Conservation (phyloP, 805 yeast genomes). For the Candida vaughaniae region DNA sequence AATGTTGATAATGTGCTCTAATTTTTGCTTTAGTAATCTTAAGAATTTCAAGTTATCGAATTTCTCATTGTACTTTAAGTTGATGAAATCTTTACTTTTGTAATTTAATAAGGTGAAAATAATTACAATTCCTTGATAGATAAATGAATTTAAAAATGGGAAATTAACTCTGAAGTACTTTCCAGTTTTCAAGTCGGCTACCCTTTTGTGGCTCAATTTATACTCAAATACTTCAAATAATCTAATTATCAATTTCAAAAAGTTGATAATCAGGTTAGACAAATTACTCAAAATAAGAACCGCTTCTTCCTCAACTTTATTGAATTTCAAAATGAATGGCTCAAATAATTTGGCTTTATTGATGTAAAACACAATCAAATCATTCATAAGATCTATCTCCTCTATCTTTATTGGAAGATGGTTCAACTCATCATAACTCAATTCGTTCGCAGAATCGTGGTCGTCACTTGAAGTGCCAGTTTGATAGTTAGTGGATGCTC, state of each 20-base stretch:
- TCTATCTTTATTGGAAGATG: conserved; percentile 23
- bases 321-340: conserved; percentile 44
- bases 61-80: conserved; percentile 6
- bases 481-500: not conserved
- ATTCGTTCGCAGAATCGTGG: conserved; percentile 12
- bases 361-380: conserved; percentile 47
- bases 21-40: conserved; percentile 19
- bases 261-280: conserved; percentile 36
- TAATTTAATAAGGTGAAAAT: conserved; percentile 48
- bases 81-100: conserved; percentile 26
- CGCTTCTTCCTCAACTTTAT: conserved; percentile 19
- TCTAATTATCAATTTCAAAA: conserved; percentile 32
- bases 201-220: conserved; percentile 7
- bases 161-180: conserved; percentile 38
- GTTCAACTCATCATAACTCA: conserved; percentile 19
- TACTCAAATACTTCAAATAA: conserved; percentile 30
- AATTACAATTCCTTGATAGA: conserved; percentile 53
- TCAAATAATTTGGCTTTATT: conserved; percentile 53
- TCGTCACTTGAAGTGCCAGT: conserved; percentile 1
- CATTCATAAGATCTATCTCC: conserved; percentile 38
- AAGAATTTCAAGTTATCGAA: conserved; percentile 19
- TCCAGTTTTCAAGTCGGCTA: conserved; percentile 20
- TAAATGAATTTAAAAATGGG: conserved; percentile 47
- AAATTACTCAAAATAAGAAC: conserved; percentile 34
- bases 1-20: conserved; percentile 22